Evolutionary conservation across 2,329 filamentous ascomycete species (phyloP).

Genomic region (Lachnum nothofagi): DNA sequence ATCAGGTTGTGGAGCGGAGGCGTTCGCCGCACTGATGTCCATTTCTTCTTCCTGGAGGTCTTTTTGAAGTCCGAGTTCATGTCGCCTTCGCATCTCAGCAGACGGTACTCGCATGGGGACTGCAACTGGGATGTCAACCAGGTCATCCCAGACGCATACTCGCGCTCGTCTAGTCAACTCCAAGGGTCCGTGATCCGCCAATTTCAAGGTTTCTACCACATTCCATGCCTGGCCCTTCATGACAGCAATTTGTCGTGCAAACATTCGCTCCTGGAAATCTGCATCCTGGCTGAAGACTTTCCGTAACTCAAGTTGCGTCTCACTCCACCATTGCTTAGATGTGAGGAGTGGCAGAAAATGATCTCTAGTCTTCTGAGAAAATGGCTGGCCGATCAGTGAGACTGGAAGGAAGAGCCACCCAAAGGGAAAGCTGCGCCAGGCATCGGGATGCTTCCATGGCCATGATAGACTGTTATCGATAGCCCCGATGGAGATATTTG

Average conservation of each 20-base stretch:
- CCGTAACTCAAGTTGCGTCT: constrained; percentile 82
- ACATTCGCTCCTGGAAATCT: constrained; percentile 98
- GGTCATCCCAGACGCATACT: constrained; percentile 96
- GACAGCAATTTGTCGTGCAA: constrained; percentile 93
- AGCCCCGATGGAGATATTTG: constrained; percentile 70
- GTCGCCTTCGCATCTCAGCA: constrained; percentile 71
- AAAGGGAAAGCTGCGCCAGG: constrained; percentile 84
- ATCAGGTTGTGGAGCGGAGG: constrained; percentile 55
- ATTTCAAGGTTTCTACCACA: constrained; percentile 94
- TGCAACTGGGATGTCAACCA: constrained; percentile 91
- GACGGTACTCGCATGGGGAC: constrained; percentile 83
- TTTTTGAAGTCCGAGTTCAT: constrained; percentile 42
- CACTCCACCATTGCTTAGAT: constrained; percentile 93
- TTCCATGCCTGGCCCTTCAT: constrained; percentile 99
- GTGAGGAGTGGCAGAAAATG: constrained; percentile 96
- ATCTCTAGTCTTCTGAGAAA: constrained; percentile 86
- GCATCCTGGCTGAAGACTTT: constrained; percentile 85
- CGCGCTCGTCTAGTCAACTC: constrained; percentile 85
- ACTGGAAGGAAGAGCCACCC: constrained; percentile 98
- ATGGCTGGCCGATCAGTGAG: constrained; percentile 90
- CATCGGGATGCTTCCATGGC: constrained; percentile 68
- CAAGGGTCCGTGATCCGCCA: constrained; percentile 82
- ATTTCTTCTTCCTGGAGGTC: constrained; percentile 71
- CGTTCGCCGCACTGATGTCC: constrained; percentile 74
- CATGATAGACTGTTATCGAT: constrained; percentile 98